Evolutionary conservation across 495 filamentous ascomycete species (phyloP).

Genomic region (Thermothielavioides terrestris): DNA sequence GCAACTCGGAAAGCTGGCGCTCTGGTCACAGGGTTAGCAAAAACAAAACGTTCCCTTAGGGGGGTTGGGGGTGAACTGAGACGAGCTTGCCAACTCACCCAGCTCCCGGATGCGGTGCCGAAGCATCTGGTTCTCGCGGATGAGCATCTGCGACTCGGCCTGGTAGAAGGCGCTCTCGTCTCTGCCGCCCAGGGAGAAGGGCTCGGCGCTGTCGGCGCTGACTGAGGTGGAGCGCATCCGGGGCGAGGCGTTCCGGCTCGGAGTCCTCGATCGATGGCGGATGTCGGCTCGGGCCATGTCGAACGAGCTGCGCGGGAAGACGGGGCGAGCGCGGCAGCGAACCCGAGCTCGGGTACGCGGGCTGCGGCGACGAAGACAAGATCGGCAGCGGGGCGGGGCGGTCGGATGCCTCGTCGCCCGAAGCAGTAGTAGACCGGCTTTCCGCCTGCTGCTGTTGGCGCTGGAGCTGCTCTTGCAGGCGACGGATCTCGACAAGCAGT

Average conservation of each 20-base stretch:
- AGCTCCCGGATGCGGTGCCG: constrained; percentile 76
- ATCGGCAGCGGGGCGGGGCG: constrained; percentile 43
- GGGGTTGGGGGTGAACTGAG: background rate
- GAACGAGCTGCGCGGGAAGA: constrained; percentile 48
- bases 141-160: constrained; percentile 79
- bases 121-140: constrained; percentile 90
- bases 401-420: constrained; percentile 59
- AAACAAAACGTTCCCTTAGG: background rate
- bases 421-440: constrained; percentile 36
- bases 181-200: constrained; percentile 40
- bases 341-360: constrained; percentile 17
- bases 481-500: constrained; percentile 79
- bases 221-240: constrained; percentile 47
- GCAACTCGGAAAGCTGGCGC: constrained; percentile 26
- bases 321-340: constrained; percentile 45
- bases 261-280: constrained; percentile 45
- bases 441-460: constrained; percentile 39
- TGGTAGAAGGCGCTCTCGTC: constrained; percentile 87
- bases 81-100: constrained; percentile 40
- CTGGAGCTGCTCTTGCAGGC: constrained; percentile 75
- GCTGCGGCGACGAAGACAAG: constrained; percentile 23
- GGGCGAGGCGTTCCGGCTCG: constrained; percentile 49
- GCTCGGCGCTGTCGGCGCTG: constrained; percentile 42
- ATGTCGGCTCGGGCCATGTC: constrained; percentile 48
- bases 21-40: constrained; percentile 13